Percentiles rank a stretch among this genome's conserved stretches.
phyloP scores from a whole-genome alignment of 345 rosid species.

The Pistacia atlantica region DNA sequence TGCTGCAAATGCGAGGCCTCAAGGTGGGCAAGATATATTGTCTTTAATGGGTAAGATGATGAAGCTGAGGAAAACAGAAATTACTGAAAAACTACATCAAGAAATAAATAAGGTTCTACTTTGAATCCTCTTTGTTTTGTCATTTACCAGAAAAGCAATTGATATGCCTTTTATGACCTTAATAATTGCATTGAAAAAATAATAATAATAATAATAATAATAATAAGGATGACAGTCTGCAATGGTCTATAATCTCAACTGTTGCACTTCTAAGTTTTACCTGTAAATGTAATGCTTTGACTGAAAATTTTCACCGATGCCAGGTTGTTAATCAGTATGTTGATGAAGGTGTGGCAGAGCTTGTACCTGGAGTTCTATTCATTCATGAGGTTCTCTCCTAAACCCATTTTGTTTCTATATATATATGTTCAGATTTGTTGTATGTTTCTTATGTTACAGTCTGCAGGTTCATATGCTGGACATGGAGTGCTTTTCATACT shows the following conservation, averaged over 20 bases:
- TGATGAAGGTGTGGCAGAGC: conserved; percentile 97
- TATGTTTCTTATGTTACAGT: conserved; percentile 14
- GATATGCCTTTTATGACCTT: background rate
- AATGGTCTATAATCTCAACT: background rate
- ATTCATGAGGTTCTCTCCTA: conserved; percentile 76
- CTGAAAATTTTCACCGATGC: conserved; percentile 23
- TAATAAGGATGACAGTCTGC: background rate
- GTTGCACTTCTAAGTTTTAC: background rate
- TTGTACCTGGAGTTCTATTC: conserved; percentile 97
- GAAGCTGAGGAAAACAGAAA: conserved; percentile 96
- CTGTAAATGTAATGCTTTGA: background rate
- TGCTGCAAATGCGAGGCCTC: conserved; percentile 99
- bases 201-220: too few species aligned
- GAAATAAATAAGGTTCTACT: conserved; percentile 86
- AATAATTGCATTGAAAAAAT: background rate
- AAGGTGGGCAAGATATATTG: conserved; percentile 98
- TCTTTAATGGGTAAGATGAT: conserved; percentile 99
- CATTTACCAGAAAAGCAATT: background rate
- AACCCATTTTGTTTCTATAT: conserved; percentile 8
- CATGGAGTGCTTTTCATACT: conserved; percentile 96
- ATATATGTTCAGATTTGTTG: conserved; percentile 1
- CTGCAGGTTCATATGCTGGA: conserved; percentile 97
- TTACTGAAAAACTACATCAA: conserved; percentile 94
- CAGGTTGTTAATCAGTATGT: conserved; percentile 96
- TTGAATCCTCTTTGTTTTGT: background rate